phyloP scores from a whole-genome alignment of 169 alveolate genomes.

The Neospora caninum region DNA sequence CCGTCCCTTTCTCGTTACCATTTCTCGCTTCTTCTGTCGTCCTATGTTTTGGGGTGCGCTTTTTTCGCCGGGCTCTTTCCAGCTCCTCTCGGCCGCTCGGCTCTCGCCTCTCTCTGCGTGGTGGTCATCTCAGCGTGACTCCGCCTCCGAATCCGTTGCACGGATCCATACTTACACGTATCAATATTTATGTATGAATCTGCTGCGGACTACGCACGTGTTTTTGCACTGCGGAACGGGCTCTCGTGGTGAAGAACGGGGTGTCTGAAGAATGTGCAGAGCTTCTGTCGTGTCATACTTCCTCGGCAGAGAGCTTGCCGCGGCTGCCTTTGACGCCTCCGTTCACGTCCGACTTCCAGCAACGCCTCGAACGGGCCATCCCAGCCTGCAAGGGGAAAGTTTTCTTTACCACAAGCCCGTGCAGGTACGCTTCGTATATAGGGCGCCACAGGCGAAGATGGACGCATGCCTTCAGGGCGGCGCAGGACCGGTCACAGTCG shows the following conservation, averaged over 20 bases:
- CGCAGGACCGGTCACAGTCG: too few relatives aligned
- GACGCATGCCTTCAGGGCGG: not conserved
- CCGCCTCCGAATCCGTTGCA: too few relatives aligned
- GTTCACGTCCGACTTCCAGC: slow-evolving; percentile 42
- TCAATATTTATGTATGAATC: not conserved
- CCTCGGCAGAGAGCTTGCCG: slow-evolving; percentile 41
- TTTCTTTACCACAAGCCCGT: slow-evolving; percentile 57
- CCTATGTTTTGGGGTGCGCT: too few relatives aligned
- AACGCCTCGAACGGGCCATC: slow-evolving; percentile 26
- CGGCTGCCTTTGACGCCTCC: slow-evolving; percentile 53
- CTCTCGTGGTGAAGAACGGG: too few relatives aligned
- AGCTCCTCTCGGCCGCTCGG: too few relatives aligned
- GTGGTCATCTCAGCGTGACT: too few relatives aligned
- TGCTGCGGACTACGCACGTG: too few relatives aligned
- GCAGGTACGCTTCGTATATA: slow-evolving; percentile 43
- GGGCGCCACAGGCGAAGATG: not conserved
- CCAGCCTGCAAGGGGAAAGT: slow-evolving; percentile 44
- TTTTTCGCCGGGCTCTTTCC: too few relatives aligned
- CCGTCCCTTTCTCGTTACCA: not conserved
- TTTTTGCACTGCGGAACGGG: too few relatives aligned
- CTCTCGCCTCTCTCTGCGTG: too few relatives aligned
- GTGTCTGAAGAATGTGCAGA: not conserved
- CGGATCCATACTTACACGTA: too few relatives aligned
- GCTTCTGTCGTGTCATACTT: too few relatives aligned
- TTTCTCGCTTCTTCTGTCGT: not conserved